Evolutionary conservation across 176 grass and related monocot genomes (phyloP).

Genomic region (Phoenix roebelenii): DNA sequence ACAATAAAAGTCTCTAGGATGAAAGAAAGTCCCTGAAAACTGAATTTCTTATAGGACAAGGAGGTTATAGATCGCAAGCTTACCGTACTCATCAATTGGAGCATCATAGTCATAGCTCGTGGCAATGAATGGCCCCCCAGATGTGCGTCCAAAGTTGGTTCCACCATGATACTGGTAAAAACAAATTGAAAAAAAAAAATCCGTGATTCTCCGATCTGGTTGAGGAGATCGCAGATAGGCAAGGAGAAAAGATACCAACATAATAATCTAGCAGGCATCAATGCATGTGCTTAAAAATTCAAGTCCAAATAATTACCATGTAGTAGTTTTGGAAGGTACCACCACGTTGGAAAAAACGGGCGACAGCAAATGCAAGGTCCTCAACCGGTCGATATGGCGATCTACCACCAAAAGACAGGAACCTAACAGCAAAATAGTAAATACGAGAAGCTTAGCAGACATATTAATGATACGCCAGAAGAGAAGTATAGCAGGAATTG

Average conservation of each 20-base stretch:
- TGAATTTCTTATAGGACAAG: background rate
- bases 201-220: too few relatives aligned
- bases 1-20: too few relatives aligned
- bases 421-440: conserved; percentile 30
- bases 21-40: too few relatives aligned
- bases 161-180: conserved; percentile 79
- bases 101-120: conserved; percentile 99
- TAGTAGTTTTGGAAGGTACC: conserved; percentile 99
- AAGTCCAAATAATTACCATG: conserved; percentile 44
- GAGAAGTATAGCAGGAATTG: too few relatives aligned
- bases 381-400: conserved; percentile 79
- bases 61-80: background rate
- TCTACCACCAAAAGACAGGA: conserved; percentile 76
- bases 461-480: too few relatives aligned
- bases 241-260: too few relatives aligned
- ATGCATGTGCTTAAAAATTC: too few relatives aligned
- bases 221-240: too few relatives aligned
- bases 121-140: conserved; percentile 83
- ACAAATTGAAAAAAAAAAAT: background rate
- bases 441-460: background rate
- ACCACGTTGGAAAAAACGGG: conserved; percentile 89
- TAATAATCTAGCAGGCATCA: too few relatives aligned
- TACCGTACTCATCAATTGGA: conserved; percentile 96
- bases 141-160: conserved; percentile 71
- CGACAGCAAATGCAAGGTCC: conserved; percentile 90